phyloP scores from a whole-genome alignment of 768 basidiomycete species.

The Hypholoma fasciculare region DNA sequence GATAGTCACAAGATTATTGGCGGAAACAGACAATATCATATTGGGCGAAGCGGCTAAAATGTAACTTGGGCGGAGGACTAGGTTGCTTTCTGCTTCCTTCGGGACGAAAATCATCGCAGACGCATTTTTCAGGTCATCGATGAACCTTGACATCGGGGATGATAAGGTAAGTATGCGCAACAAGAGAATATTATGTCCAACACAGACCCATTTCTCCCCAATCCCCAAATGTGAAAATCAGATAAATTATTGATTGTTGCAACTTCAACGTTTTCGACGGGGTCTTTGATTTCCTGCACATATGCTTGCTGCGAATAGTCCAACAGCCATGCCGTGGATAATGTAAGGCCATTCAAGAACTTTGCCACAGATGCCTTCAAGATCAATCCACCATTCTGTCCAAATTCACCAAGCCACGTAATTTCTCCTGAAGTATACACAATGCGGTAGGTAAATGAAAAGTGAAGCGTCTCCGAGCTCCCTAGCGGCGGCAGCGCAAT shows the following conservation, averaged over 20 bases:
- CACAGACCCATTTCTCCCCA: conserved; percentile 22
- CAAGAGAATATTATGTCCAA: neutral
- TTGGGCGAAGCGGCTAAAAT: conserved; percentile 29
- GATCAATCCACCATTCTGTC: conserved; percentile 38
- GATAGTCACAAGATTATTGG: conserved; percentile 22
- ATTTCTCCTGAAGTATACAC: conserved; percentile 40
- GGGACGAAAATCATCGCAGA: conserved; percentile 33
- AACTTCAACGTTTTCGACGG: conserved; percentile 8
- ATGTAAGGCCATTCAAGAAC: conserved; percentile 5
- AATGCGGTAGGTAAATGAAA: conserved; percentile 52
- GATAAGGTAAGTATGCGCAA: neutral
- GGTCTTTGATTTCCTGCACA: neutral
- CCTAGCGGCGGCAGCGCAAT: conserved; percentile 6
- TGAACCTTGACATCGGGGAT: neutral
- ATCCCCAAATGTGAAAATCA: conserved; percentile 18
- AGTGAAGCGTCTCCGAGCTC: conserved; percentile 11
- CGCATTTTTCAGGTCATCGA: conserved; percentile 21
- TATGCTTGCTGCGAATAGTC: neutral
- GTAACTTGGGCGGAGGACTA: conserved; percentile 25
- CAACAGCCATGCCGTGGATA: conserved; percentile 23
- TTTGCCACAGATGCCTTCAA: conserved; percentile 22
- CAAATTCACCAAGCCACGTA: conserved; percentile 37
- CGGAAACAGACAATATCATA: conserved; percentile 23
- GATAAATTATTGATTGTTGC: conserved; percentile 7
- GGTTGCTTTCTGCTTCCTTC: conserved; percentile 11